phyloP scores from a whole-genome alignment of 2,329 filamentous ascomycete species.

The Emydomyces testavorans region DNA sequence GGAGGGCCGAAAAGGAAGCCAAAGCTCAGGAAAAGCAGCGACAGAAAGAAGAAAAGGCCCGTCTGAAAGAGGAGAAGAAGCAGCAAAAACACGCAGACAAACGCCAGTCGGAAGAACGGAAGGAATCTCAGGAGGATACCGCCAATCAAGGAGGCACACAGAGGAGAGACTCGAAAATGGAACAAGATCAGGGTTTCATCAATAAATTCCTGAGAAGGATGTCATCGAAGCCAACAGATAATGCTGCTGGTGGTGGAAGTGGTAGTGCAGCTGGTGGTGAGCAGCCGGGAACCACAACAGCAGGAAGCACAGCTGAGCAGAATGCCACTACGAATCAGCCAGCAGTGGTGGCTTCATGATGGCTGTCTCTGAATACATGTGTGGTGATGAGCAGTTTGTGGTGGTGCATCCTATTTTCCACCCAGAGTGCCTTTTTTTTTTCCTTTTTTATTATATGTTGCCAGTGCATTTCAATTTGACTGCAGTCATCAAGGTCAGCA shows the following conservation, averaged over 20 bases:
- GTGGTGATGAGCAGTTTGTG: neutral
- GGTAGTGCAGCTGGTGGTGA: neutral
- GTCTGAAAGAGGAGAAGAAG: conserved; percentile 2
- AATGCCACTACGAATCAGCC: conserved; percentile 2
- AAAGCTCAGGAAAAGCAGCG: conserved; percentile 11
- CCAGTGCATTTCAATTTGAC: too few species aligned
- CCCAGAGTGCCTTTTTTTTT: too few species aligned
- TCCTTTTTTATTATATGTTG: too few species aligned
- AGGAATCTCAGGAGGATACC: neutral
- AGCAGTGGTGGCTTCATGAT: conserved; percentile 2
- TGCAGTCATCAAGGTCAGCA: too few species aligned
- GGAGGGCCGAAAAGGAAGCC: conserved; percentile 12
- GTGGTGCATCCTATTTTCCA: too few species aligned
- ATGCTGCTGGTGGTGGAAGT: neutral
- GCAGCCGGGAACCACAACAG: neutral
- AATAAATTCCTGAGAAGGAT: neutral
- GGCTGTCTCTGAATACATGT: neutral
- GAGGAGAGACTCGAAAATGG: conserved; percentile 8
- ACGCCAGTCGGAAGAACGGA: conserved; percentile 1
- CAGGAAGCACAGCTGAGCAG: neutral
- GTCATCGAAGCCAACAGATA: conserved; percentile 3
- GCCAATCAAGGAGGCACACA: neutral
- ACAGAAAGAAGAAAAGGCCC: conserved; percentile 11
- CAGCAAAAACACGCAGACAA: conserved; percentile 6
- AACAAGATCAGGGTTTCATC: conserved; percentile 3